These are phyloP conservation scores for Carpinus viminea DNA, from an alignment of 306 rosid species.

Conservation along the genomic window DNA sequence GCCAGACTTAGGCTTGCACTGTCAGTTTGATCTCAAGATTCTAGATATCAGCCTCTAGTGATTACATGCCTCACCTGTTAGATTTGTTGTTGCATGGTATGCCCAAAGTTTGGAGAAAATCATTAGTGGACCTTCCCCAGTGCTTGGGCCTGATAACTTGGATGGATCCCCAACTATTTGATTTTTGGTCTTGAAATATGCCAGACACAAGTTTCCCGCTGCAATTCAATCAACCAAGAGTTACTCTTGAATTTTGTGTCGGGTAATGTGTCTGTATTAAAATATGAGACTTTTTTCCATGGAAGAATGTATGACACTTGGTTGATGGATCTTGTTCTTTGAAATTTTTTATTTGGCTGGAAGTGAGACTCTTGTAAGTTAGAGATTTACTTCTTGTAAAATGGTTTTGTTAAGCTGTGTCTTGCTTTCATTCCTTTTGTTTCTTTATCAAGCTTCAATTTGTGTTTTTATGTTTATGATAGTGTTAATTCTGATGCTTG, in stretches of 20 bases:
- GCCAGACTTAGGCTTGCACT: not conserved
- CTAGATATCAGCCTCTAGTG: not conserved
- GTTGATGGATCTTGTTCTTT: not conserved
- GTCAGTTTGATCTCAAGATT: not conserved
- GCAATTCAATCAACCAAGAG: not conserved
- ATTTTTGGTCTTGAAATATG: constrained; percentile 8
- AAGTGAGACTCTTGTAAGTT: not conserved
- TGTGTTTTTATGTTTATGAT: not conserved
- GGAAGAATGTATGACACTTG: not conserved
- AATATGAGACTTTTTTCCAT: not conserved
- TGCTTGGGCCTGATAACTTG: not conserved
- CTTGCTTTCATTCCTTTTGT: not conserved
- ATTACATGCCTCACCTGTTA: not conserved
- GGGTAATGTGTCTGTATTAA: not conserved
- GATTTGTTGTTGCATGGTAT: not conserved
- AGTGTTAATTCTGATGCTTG: constrained; percentile 21
- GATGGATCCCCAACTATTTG: not conserved
- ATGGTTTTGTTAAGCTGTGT: not conserved
- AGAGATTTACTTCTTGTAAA: not conserved
- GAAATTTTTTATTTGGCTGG: not conserved
- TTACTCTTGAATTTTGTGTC: not conserved
- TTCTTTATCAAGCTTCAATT: not conserved
- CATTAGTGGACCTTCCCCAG: not conserved
- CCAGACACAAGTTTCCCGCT: not conserved
- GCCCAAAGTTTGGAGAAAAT: constrained; percentile 1